A percentile compares a stretch with the other conserved stretches of the same genome.
Conservation (phyloP, 2,329 filamentous ascomycete genomes). For the Cucurbitaria berberidis region DNA sequence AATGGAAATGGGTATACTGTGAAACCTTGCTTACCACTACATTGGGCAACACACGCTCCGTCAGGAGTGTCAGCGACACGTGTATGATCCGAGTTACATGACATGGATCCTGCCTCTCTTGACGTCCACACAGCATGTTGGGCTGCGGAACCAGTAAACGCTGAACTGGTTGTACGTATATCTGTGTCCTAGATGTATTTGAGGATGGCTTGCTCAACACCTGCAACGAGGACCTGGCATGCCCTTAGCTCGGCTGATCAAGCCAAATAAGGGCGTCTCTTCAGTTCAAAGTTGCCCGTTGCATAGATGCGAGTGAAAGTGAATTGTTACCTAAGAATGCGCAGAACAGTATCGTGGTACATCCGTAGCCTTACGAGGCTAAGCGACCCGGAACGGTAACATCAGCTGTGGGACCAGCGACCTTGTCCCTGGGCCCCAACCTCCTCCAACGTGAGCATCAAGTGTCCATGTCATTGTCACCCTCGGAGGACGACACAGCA, state of each 20-base stretch:
- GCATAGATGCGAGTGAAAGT: neutral
- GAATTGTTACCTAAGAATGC: no score
- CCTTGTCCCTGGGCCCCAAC: neutral
- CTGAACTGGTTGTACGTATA: neutral
- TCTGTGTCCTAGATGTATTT: neutral
- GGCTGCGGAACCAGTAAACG: neutral
- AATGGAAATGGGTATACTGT: neutral
- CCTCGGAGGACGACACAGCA: neutral
- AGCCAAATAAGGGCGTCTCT: neutral
- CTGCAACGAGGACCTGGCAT: neutral
- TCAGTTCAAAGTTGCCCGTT: neutral
- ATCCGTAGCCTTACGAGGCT: neutral
- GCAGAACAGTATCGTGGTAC: no score
- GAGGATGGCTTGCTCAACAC: neutral
- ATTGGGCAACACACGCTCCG: neutral
- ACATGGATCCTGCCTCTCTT: neutral
- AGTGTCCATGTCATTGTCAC: neutral
- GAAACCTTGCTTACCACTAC: neutral
- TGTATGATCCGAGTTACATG: neutral
- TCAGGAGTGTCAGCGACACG: neutral
- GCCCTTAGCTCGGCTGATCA: neutral
- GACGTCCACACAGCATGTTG: neutral
- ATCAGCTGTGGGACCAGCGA: neutral
- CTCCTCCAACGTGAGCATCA: neutral
- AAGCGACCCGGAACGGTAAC: neutral